Base-by-base conservation (phyloP, 2,329 filamentous ascomycete species). In the Calonectria fujianensis region DNA sequence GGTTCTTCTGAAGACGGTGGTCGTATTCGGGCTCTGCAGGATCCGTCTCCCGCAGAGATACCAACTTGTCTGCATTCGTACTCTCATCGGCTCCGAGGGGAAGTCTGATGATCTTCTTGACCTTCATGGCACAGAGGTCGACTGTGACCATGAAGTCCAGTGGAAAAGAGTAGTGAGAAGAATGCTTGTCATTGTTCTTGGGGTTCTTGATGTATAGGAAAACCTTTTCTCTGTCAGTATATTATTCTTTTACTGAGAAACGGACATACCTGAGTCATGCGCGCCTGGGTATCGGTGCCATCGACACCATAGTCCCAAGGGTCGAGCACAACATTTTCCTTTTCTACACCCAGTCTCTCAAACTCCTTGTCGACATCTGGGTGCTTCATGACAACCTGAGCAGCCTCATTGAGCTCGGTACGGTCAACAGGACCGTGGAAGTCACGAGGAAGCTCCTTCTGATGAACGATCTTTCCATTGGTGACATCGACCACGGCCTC, bases 21-120 rank as follows among this genome's bases (percentile, higher is more conserved):
- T 84, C 80, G 45, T 84, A 84, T 51, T 84, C 83, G 85, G 84
- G 72, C 51, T 76, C 65, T 13, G 66, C 71, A 13, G 71, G 71
- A 14, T 73, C 71, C 11, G 71, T 70, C 39, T 70, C 71, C 2
- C 64, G 51, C 31, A 64, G 69, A 24, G 57, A 32, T 8, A 69
- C 70, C 18, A 50, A 29, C 16, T 74, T 70, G 27, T 52, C 68
- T 32, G 48, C 48, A 11, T 48, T 41, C 4, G 65, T 68, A 5
- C n/a, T 64, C 18, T 73, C 70, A 29, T 73, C 71, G 2, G 48
- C 8, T 7, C 71, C 71, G 6, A 70, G 57, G 3, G 66, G 71
- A 9, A 73, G 48, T 41, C 50, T 51, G n/a, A 70, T 35, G 13
- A 70, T 70, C 32, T 61, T 35, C 3, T 54, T 59, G 16, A 73